Base-by-base conservation (phyloP, 352 stramenopile genomes). In the Phytophthora palmivora region DNA sequence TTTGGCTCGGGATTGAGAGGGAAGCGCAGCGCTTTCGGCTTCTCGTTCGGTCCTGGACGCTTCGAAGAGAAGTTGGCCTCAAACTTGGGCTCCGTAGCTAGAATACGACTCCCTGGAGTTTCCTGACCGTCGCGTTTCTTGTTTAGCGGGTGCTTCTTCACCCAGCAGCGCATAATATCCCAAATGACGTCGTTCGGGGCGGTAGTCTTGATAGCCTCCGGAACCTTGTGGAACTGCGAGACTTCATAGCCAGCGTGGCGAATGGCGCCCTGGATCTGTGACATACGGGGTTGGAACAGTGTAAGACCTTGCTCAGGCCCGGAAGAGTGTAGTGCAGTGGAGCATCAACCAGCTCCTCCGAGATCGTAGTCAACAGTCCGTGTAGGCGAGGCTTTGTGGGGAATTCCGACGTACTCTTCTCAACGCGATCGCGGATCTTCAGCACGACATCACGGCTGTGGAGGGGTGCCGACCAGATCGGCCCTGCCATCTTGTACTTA, bases 221-320 rank as follows among this genome's bases (percentile, higher is more conserved):
- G 97, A 16, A 99, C 94, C 70, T 99, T 99, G 79, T 99, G 98
- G 60, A 97, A 98, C 58, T 98, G 96, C 62, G 96, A 99, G 21
- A 97, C 92, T 58, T 94, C 78, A 81, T 99, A 99, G 15, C 97
- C 97, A 24, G 96, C 95, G 69, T 99, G 97, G 37, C 96, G 77
- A 19, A 99, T 83, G 22, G 97, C 97, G 26, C 94, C 91, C 56
- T 98, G 88, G 28, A 99, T 87, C 61, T 96, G 85, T 48, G 92
- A 82, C 80, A 98, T 97, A n/a, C 93, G 94, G 30, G 96, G 49
- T 92, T 97, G 16, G 83, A 83, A 71, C 91, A 98, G 71, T 98
- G 91, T 21, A 99, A 79, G 6, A 90, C 90, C 61, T 93, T 96
- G 70, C 87, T 94, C 34, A 99, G 63, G 15, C 91, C 85, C 3